phyloP scores from a whole-genome alignment of 306 rosid species.

The Quercus engelmannii region DNA sequence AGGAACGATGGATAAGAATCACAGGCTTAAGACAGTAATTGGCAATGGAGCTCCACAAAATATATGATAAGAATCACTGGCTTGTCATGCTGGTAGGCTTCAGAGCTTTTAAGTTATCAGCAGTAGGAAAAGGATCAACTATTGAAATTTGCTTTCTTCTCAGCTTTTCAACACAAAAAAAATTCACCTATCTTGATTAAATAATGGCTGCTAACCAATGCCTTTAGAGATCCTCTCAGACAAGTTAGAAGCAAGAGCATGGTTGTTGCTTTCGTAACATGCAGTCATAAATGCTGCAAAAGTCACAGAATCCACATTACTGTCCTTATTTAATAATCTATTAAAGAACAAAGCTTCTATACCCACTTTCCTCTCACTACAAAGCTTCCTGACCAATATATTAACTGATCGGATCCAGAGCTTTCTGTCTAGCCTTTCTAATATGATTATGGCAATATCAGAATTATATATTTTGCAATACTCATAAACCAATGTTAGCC shows the following conservation, averaged over 20 bases:
- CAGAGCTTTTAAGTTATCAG: not conserved
- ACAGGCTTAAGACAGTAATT: not conserved
- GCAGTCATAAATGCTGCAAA: constrained; percentile 75
- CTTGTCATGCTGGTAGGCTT: not conserved
- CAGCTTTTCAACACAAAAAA: not conserved
- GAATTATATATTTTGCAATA: constrained; percentile 65
- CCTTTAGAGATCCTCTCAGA: constrained; percentile 57
- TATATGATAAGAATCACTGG: not conserved
- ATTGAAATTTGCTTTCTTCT: not conserved
- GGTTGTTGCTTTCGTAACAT: constrained; percentile 75
- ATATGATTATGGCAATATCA: constrained; percentile 60
- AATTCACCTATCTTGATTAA: not conserved
- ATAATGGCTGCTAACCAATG: constrained; percentile 20
- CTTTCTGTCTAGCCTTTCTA: constrained; percentile 63
- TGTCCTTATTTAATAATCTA: constrained; percentile 61
- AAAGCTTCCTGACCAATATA: constrained; percentile 75
- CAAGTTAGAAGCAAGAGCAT: constrained; percentile 75
- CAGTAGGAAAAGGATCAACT: not conserved
- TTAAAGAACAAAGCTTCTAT: constrained; percentile 78
- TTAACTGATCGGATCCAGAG: constrained; percentile 68
- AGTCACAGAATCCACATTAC: constrained; percentile 55
- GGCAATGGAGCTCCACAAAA: not conserved
- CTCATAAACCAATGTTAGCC: constrained; percentile 72
- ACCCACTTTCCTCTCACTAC: constrained; percentile 76
- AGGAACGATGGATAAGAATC: not conserved